Conservation (phyloP, 129 eudicot genomes). For the Flaveria robusta region DNA sequence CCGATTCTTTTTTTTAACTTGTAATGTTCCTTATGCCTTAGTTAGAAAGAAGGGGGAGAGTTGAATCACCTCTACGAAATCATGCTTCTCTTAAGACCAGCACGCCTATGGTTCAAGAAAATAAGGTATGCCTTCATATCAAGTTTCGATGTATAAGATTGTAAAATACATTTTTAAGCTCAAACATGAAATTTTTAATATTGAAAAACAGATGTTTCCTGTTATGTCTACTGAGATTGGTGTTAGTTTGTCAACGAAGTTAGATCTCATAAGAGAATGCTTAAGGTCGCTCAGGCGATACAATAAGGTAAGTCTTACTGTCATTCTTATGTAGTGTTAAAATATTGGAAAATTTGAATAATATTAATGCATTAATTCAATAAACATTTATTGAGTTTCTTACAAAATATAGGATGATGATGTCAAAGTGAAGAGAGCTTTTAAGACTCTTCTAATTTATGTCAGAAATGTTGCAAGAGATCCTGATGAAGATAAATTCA, state of each 20-base stretch:
- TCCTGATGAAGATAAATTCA: conserved; percentile 74
- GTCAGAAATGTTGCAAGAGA: conserved; percentile 63
- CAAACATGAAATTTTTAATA: background rate
- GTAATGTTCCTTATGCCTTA: conserved; percentile 19
- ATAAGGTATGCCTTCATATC: conserved; percentile 43
- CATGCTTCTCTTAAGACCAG: conserved; percentile 40
- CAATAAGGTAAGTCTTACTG: conserved; percentile 50
- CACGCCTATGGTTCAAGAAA: conserved; percentile 31
- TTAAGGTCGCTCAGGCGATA: conserved; percentile 69
- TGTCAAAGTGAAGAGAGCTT: conserved; percentile 60
- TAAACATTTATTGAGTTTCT: background rate
- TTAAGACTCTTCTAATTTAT: conserved; percentile 66
- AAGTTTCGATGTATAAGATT: conserved; percentile 25
- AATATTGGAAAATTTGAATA: too few species aligned
- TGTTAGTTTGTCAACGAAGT: conserved; percentile 40
- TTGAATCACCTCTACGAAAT: conserved; percentile 43
- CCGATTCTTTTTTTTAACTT: too few species aligned
- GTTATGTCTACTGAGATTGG: conserved; percentile 37
- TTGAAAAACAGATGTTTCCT: conserved; percentile 31
- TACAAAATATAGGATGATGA: conserved; percentile 53
- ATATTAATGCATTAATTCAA: background rate
- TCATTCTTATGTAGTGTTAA: background rate
- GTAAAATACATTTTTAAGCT: background rate
- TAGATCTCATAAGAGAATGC: conserved; percentile 70
- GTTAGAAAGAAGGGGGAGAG: conserved; percentile 64